Percentiles rank a stretch among this genome's conserved stretches.
Evolutionary conservation across 257 asterid species (phyloP).

Genomic region (Buddleja alternifolia): DNA sequence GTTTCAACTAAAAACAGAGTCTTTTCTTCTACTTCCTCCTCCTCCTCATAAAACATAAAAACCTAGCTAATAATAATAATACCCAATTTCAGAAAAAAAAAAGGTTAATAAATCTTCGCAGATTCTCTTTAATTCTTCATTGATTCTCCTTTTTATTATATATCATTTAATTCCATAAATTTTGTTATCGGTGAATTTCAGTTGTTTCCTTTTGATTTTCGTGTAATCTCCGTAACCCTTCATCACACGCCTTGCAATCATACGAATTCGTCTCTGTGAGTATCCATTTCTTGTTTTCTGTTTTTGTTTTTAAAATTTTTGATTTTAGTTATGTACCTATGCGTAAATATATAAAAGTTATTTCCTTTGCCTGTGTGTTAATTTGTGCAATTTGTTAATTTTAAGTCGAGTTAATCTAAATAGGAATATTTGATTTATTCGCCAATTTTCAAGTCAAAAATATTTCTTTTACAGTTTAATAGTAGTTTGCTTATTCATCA

Average conservation of each 20-base stretch:
- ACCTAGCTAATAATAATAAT: constrained; percentile 24
- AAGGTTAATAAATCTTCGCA: neutral
- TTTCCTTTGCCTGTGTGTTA: neutral
- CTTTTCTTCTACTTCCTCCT: neutral
- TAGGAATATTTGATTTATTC: neutral
- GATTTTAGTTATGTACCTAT: neutral
- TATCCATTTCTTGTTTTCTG: neutral
- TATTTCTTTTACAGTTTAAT: neutral
- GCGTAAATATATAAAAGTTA: constrained; percentile 3
- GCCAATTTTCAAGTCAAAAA: neutral
- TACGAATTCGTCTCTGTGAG: constrained; percentile 17
- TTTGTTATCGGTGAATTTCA: neutral
- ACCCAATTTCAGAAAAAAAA: neutral
- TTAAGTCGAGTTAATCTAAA: constrained; percentile 7
- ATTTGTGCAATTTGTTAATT: constrained; percentile 5
- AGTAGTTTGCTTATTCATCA: neutral
- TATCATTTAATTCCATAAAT: neutral
- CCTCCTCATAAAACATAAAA: constrained; percentile 35
- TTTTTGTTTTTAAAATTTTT: neutral
- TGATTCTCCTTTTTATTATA: neutral
- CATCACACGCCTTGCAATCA: constrained; percentile 1
- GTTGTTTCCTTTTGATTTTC: constrained; percentile 16
- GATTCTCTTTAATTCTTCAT: neutral
- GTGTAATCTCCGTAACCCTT: constrained; percentile 21
- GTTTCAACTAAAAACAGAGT: constrained; percentile 25